These are phyloP conservation scores for Magnaporthales sp. DNA, from an alignment of 2,329 filamentous ascomycete species.

Conservation along the genomic window DNA sequence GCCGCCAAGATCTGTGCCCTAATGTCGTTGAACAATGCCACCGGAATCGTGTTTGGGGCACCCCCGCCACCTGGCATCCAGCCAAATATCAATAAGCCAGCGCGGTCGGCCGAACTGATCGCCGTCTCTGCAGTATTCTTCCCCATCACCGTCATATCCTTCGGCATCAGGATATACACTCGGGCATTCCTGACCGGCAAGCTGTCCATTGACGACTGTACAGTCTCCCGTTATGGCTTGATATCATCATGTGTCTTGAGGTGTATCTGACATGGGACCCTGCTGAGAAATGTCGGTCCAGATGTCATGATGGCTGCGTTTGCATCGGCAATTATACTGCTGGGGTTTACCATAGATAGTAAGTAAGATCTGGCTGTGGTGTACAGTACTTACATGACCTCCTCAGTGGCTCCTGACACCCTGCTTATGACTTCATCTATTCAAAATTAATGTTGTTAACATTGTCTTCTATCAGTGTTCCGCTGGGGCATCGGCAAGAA, in stretches of 20 bases:
- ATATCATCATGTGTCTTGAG: too few relatives aligned
- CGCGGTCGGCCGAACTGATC: neutral
- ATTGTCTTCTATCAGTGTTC: neutral
- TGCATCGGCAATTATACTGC: too few relatives aligned
- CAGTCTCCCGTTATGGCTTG: too few relatives aligned
- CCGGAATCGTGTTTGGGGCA: neutral
- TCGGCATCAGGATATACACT: neutral
- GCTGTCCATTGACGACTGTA: neutral
- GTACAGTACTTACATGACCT: too few relatives aligned
- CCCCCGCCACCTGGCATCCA: neutral
- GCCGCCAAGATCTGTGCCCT: too few relatives aligned
- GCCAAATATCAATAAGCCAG: neutral
- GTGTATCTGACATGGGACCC: too few relatives aligned
- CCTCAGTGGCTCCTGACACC: too few relatives aligned
- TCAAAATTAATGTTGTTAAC: neutral
- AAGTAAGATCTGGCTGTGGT: neutral
- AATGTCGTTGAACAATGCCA: neutral
- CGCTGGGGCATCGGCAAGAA: constrained; percentile 29
- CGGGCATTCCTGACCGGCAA: neutral
- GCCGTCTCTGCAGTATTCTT: neutral
- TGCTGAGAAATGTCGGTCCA: too few relatives aligned
- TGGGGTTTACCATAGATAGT: too few relatives aligned
- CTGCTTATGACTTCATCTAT: too few relatives aligned
- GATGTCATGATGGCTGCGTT: too few relatives aligned
- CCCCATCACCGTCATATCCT: neutral